Evolutionary conservation across 2,329 filamentous ascomycete genomes (phyloP).

Genomic region (Immersiporthe knoxdaviesiana): DNA sequence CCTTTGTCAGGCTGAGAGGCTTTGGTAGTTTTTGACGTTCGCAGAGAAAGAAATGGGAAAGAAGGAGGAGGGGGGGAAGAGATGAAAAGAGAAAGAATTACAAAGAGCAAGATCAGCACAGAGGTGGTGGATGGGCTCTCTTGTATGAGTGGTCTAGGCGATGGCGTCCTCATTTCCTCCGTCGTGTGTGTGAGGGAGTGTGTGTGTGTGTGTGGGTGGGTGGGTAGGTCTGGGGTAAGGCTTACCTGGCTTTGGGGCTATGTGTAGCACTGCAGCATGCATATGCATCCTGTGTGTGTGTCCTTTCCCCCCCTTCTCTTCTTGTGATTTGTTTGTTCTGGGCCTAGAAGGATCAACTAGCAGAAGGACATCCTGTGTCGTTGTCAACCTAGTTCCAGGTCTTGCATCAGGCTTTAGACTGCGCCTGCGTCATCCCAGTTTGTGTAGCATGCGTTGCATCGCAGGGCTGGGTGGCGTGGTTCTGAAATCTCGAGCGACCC

Average conservation of each 20-base stretch:
- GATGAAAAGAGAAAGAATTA: neutral
- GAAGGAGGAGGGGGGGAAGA: neutral
- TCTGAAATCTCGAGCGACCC: neutral
- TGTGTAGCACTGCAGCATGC: neutral
- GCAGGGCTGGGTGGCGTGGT: neutral
- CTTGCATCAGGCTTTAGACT: neutral
- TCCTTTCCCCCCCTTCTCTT: neutral
- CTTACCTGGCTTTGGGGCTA: neutral
- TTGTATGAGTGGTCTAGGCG: neutral
- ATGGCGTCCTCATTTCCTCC: neutral
- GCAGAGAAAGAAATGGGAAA: neutral
- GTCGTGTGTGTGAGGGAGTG: neutral
- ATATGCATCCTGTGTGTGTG: neutral
- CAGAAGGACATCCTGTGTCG: too few species aligned
- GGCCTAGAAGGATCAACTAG: too few species aligned
- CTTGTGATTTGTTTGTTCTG: neutral
- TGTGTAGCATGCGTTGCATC: neutral
- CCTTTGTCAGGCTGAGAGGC: neutral
- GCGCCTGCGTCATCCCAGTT: neutral
- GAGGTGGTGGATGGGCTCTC: neutral
- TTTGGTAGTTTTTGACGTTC: neutral
- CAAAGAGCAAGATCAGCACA: neutral
- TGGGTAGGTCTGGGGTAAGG: constrained; percentile 2
- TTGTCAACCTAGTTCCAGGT: neutral
- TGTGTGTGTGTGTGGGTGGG: neutral